Evolutionary conservation across 2,329 filamentous ascomycete species (phyloP).

Genomic region (Clonostachys solani): DNA sequence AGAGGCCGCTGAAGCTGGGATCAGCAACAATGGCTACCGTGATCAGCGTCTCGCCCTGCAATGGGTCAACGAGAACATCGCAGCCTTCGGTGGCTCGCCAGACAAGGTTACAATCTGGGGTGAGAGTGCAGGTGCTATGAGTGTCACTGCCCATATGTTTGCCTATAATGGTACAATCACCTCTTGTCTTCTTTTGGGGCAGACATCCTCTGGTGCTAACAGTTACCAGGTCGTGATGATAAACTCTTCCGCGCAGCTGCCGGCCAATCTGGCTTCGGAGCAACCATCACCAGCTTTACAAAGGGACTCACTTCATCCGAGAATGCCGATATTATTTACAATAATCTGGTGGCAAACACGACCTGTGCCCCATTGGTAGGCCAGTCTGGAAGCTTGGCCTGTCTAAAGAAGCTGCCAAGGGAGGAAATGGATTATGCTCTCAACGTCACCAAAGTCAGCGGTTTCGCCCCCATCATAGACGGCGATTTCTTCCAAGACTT

Average conservation of each 20-base stretch:
- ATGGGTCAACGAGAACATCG: conserved; percentile 50
- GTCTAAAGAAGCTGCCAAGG: conserved; percentile 15
- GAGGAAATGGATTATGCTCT: conserved; percentile 15
- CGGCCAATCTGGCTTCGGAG: too few relatives aligned
- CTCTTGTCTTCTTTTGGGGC: too few relatives aligned
- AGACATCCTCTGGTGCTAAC: too few relatives aligned
- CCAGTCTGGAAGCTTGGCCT: conserved; percentile 6
- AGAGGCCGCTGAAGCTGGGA: conserved; percentile 22
- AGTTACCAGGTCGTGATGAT: too few relatives aligned
- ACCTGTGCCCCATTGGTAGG: too few relatives aligned
- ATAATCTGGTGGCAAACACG: too few relatives aligned
- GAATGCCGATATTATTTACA: too few relatives aligned
- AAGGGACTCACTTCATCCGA: too few relatives aligned
- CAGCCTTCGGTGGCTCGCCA: conserved; percentile 47
- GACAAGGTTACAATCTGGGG: conserved; percentile 48
- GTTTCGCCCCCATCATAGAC: conserved; percentile 17
- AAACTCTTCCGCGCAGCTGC: too few relatives aligned
- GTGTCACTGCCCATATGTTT: too few relatives aligned
- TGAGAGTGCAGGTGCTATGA: conserved; percentile 41
- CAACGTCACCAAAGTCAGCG: conserved; percentile 10
- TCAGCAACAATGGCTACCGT: conserved; percentile 47
- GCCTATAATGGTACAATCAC: too few relatives aligned
- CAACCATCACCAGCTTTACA: too few relatives aligned
- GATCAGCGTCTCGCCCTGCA: conserved; percentile 47
- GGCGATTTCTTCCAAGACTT: conserved; percentile 26